Evolutionary conservation across 192 early-diverging fungal species (phyloP), one percentile per base, ranked within the genome.

Genomic region (Dissophora globulifera): DNA sequence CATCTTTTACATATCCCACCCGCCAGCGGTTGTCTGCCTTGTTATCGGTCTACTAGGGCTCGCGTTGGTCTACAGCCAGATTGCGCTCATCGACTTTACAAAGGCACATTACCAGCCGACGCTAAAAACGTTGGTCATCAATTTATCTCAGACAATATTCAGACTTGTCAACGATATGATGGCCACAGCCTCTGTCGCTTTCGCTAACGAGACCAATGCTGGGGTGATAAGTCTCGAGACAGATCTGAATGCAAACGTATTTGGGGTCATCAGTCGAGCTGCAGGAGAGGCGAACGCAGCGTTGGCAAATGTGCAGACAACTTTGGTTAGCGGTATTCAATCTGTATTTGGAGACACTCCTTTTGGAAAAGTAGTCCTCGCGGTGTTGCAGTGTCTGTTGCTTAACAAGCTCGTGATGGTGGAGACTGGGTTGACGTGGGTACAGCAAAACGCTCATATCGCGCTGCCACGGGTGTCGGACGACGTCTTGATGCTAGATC

Each of bases 11-110:
- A 60, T 78, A 23, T 15, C 53, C 1, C 49, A 67, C 9, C 58
- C 57, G 22, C 54, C 51, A n/a, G 76, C 69, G 6, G 20, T 79
- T 1, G 35, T 54, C 6, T 79, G 75, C 46, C 60, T 82, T 15
- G 3, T 61, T 4, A 45, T 82, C 27, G 81, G 76, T 1, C 19
- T 69, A 3, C 27, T 67, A 1, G 75, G 81, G 0, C 17, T 82
- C 7, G 6, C 51, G 1, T 25, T 78, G 9, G 43, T 69, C 15
- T 69, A 62, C 29, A 29, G 56, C 11, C 75, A 82, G 60, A 35
- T 79, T 19, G 46, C 57, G 4, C 19, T 82, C 0, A 17, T 82
- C 33, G 26, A 74, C 9, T 51, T 47, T 33, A 26, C 45, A 7
- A 40, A 56, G 13, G 12, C 41, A 8, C 47, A 69, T 32, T 74